phyloP scores from a whole-genome alignment of 352 stramenopile species.

The Phytophthora ramorum region DNA sequence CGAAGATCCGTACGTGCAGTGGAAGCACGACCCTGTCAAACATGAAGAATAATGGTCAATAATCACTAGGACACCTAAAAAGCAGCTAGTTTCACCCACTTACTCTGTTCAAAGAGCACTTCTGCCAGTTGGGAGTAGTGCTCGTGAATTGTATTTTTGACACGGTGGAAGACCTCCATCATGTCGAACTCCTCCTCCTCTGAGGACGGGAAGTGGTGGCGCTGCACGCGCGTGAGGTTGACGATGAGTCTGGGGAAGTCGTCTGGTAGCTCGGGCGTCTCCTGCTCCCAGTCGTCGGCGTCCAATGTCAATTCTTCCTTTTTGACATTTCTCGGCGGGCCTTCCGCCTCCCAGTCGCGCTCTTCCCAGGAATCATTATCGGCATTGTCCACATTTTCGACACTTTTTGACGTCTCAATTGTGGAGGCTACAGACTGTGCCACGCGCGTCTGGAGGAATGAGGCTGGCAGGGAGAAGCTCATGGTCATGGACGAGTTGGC shows the following conservation, averaged over 20 bases:
- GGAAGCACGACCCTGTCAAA: slow-evolving; percentile 61
- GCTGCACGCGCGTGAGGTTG: slow-evolving; percentile 65
- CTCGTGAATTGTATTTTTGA: slow-evolving; percentile 58
- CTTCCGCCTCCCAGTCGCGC: slow-evolving; percentile 46
- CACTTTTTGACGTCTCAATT: slow-evolving; percentile 12
- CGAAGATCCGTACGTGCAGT: slow-evolving; percentile 71
- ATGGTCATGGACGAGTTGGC: slow-evolving; percentile 55
- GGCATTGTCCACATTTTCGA: slow-evolving; percentile 10
- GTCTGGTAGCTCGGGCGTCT: slow-evolving; percentile 55
- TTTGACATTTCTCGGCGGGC: not conserved
- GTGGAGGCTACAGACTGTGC: slow-evolving; percentile 4
- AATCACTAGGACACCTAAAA: not conserved
- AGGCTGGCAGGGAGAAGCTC: slow-evolving; percentile 48
- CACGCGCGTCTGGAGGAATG: slow-evolving; percentile 19
- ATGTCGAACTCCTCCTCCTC: slow-evolving; percentile 38
- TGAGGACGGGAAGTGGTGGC: slow-evolving; percentile 47
- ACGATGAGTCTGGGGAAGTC: slow-evolving; percentile 77
- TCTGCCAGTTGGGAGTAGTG: slow-evolving; percentile 72
- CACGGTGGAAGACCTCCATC: slow-evolving; percentile 47
- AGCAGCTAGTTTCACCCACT: slow-evolving; percentile 5
- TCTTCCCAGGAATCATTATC: slow-evolving; percentile 51
- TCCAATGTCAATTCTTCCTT: not conserved
- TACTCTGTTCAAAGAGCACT: slow-evolving; percentile 75
- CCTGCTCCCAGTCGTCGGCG: slow-evolving; percentile 47
- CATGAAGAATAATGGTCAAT: slow-evolving; percentile 9